Base-by-base conservation (phyloP, 2,329 filamentous ascomycete species). In the Leptographium wingfieldii region DNA sequence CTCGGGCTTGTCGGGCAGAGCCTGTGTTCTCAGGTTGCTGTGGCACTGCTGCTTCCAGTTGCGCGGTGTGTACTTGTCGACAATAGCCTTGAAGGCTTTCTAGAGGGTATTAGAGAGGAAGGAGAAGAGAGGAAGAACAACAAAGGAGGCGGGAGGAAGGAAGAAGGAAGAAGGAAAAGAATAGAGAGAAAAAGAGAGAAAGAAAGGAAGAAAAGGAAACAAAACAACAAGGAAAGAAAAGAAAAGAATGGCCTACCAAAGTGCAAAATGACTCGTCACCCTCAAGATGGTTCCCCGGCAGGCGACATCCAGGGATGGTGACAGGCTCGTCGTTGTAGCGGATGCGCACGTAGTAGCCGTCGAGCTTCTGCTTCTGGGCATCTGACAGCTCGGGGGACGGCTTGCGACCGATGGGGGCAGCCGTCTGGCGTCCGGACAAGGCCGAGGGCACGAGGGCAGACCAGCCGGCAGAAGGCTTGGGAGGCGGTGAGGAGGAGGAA, bases 231-330 rank as follows among this genome's bases (percentile, higher is more conserved):
- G 33, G 5, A 35, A 10, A 19, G 16, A 43, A 46, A 22, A 11
- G 3, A 16, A 3, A 2, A 22, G 9, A 22, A 25, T 2, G 12
- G 73, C 82, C 72, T 76, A 88, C 85, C 67, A 99, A 73, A 0
- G 92, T 97, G 73, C 94, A 99, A 68, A 97, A 92, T 31, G 84
- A 88, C 66, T 91, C 86, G 66, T 97, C 88, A 0, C 90, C 90
- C 1, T 89, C 82, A 3, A 96, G 78, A 73, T 99, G 94, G 62
- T 92, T 95, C 7, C 90, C 90, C 0, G 78, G 73, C 11, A 79
- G 73, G 65, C 80, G 84, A 72, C 94, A 99, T 3, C 90, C 92
- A 0, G 92, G 92, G 22, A 99, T 79, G 16, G 80, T 83, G 68
- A 97, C 83, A 3, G 90, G 82, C 58, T 80, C 78, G 70, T 97